A percentile compares a stretch with the other conserved stretches of the same genome.
These are phyloP conservation scores for Pseudogymnoascus sp. DNA, from an alignment of 2,329 filamentous ascomycete genomes.

Conservation along the genomic window DNA sequence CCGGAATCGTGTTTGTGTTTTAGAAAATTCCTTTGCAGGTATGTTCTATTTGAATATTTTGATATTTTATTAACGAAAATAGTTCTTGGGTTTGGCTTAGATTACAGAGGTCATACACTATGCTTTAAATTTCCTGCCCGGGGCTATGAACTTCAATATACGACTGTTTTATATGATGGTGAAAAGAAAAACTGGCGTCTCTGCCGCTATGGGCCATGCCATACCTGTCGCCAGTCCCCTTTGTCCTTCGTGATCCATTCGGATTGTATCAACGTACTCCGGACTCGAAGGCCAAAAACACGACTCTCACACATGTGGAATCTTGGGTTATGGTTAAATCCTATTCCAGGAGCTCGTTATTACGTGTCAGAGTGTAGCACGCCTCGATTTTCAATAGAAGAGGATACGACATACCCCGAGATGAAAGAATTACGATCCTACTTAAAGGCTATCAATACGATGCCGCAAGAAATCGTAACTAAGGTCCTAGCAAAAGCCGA, in stretches of 20 bases:
- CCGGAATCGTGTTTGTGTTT: neutral
- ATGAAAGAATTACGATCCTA: neutral
- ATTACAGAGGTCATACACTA: constrained; percentile 7
- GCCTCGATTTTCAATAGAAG: neutral
- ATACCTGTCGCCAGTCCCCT: constrained; percentile 1
- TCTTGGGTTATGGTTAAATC: constrained; percentile 4
- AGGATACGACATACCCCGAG: neutral
- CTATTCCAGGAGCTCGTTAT: constrained; percentile 4
- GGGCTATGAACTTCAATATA: neutral
- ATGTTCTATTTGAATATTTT: neutral
- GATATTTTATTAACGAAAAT: neutral
- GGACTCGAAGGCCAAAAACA: neutral
- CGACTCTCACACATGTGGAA: neutral
- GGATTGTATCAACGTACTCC: neutral
- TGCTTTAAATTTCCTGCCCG: neutral
- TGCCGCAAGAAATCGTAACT: neutral
- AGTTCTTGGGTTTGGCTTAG: constrained; percentile 2
- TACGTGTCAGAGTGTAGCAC: neutral
- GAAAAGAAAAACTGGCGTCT: neutral
- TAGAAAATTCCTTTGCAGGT: constrained; percentile 4
- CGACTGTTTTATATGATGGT: neutral
- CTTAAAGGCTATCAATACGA: neutral
- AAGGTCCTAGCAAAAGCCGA: neutral
- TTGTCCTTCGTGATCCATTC: neutral
- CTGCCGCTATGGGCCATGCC: neutral